phyloP scores from a whole-genome alignment of 2,329 filamentous ascomycete genomes.

The Karstenula rhodostoma region DNA sequence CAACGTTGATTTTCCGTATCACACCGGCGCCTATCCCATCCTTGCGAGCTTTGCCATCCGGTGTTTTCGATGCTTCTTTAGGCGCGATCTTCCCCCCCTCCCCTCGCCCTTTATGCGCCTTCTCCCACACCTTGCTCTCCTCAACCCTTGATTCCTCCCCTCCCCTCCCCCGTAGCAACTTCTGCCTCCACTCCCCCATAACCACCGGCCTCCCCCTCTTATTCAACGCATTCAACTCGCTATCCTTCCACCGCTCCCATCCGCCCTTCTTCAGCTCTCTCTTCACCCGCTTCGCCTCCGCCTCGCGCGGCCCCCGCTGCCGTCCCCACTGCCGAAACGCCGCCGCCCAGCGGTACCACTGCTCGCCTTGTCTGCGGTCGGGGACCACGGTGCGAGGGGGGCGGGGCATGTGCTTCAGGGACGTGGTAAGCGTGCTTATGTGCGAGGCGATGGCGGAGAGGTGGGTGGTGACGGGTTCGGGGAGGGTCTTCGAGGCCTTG shows the following conservation, averaged over 20 bases:
- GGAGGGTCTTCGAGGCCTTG: neutral
- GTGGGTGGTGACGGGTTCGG: neutral
- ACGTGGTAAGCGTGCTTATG: constrained; percentile 1
- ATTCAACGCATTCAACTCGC: neutral
- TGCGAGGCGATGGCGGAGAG: constrained; percentile 6
- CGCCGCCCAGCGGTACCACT: constrained; percentile 7
- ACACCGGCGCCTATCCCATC: neutral
- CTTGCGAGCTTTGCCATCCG: neutral
- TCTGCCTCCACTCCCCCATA: neutral
- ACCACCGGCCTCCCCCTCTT: neutral
- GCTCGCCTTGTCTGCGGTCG: neutral
- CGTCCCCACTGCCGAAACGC: neutral
- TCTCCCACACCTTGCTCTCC: neutral
- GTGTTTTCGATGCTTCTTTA: too few species aligned
- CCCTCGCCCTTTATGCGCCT: neutral
- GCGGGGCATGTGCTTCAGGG: neutral
- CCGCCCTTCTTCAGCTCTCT: neutral
- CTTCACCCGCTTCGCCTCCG: neutral
- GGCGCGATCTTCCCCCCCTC: neutral
- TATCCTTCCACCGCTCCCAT: neutral
- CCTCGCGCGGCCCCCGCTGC: neutral
- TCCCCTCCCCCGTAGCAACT: neutral
- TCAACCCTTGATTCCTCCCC: neutral
- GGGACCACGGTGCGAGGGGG: neutral
- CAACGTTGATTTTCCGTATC: too few species aligned